A percentile compares a stretch with the other conserved stretches of the same genome.
Conservation (phyloP, 2,329 filamentous ascomycete genomes). For the Penicillium griseofulvum region DNA sequence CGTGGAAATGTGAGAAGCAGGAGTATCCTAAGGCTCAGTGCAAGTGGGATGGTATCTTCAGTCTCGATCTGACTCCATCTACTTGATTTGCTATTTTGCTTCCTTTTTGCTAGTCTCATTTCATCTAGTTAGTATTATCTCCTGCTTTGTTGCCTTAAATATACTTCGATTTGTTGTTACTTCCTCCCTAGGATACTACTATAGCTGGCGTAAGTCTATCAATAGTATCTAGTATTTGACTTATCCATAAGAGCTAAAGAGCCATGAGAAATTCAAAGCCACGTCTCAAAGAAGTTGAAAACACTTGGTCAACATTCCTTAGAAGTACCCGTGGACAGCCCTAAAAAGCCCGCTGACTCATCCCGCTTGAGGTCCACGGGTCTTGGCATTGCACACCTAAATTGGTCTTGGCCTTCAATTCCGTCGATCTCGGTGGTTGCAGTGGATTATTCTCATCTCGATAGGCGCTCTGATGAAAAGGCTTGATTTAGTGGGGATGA, state of each 20-base stretch:
- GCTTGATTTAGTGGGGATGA: conserved; percentile 2
- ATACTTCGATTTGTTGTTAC: background rate
- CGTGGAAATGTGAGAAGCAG: conserved; percentile 14
- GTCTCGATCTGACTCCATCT: conserved; percentile 8
- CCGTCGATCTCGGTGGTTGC: background rate
- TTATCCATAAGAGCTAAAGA: background rate
- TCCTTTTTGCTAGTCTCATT: background rate
- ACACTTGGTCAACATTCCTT: too few species aligned
- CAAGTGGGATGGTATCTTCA: conserved; percentile 16
- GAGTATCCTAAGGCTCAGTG: conserved; percentile 11
- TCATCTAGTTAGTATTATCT: background rate
- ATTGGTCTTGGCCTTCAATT: background rate
- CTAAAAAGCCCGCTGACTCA: background rate
- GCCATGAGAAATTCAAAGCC: too few species aligned
- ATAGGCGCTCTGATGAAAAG: background rate
- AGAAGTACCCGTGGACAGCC: too few species aligned
- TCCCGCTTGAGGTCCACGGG: background rate
- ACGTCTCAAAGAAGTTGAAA: too few species aligned
- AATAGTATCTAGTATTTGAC: background rate
- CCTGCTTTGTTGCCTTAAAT: background rate
- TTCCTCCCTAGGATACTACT: background rate
- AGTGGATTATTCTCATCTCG: background rate
- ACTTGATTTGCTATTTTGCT: background rate
- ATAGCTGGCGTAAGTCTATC: background rate
- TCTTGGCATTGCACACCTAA: background rate